A percentile compares a stretch with the other conserved stretches of the same genome.
phyloP scores from a whole-genome alignment of 305 asterid genomes.

The Rubia peregrina region DNA sequence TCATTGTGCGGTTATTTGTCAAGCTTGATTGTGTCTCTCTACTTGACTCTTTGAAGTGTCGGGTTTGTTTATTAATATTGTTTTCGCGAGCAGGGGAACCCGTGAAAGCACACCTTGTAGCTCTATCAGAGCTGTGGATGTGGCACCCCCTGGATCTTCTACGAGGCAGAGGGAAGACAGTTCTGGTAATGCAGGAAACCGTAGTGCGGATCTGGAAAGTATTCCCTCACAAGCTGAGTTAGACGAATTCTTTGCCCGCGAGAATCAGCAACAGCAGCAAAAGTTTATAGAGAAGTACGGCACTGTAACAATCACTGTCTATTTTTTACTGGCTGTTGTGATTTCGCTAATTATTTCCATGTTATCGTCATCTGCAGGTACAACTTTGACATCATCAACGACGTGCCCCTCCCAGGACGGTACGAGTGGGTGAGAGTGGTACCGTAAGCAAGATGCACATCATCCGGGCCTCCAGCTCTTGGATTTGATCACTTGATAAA shows the following conservation, averaged over 20 bases:
- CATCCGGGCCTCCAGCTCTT: not conserved
- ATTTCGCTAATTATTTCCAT: not conserved
- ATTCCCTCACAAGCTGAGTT: constrained; percentile 48
- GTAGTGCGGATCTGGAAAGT: constrained; percentile 26
- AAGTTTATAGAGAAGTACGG: constrained; percentile 59
- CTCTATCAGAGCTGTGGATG: constrained; percentile 35
- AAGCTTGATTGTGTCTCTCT: not conserved
- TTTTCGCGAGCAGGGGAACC: constrained; percentile 39
- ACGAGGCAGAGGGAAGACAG: constrained; percentile 35
- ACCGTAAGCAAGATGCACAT: constrained; percentile 4
- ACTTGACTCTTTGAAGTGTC: not conserved
- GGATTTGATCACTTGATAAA: not conserved
- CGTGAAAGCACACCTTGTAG: constrained; percentile 72
- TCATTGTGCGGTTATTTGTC: not conserved
- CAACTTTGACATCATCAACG: constrained; percentile 61
- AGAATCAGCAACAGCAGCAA: constrained; percentile 44
- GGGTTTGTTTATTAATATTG: not conserved
- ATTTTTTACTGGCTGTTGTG: not conserved
- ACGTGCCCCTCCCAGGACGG: constrained; percentile 65
- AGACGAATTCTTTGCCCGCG: constrained; percentile 58
- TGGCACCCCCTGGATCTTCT: constrained; percentile 47
- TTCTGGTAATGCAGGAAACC: constrained; percentile 28
- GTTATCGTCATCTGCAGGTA: constrained; percentile 38
- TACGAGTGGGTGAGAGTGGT: constrained; percentile 60
- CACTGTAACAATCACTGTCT: not conserved